phyloP scores from a whole-genome alignment of 805 yeast genomes.

The Metschnikowia hibisci region DNA sequence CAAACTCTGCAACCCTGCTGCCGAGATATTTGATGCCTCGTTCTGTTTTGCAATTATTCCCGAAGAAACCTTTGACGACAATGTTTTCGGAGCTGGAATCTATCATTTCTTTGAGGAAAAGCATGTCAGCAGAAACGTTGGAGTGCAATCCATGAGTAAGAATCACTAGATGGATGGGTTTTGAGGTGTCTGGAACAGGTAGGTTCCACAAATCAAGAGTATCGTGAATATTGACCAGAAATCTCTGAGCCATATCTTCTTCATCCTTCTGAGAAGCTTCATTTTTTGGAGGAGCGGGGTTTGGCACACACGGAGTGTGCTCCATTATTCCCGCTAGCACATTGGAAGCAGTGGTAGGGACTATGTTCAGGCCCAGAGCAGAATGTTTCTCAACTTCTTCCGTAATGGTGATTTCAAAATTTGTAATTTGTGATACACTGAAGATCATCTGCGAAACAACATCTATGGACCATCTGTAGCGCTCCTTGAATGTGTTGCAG shows the following conservation, averaged over 20 bases:
- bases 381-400: constrained; percentile 17
- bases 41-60: constrained; percentile 84
- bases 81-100: constrained; percentile 62
- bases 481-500: constrained; percentile 55
- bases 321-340: constrained; percentile 11
- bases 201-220: constrained; percentile 73
- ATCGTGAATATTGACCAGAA: constrained; percentile 51
- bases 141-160: constrained; percentile 92
- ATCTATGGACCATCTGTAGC: constrained; percentile 75
- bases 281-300: constrained; percentile 15
- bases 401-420: constrained; percentile 56
- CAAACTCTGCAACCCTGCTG: constrained; percentile 68
- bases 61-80: constrained; percentile 77
- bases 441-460: constrained; percentile 77
- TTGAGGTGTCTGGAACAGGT: constrained; percentile 45
- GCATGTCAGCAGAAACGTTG: constrained; percentile 85
- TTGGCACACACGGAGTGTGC: constrained; percentile 19
- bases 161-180: constrained; percentile 78
- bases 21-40: constrained; percentile 85
- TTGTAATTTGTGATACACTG: constrained; percentile 61
- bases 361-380: neutral
- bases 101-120: constrained; percentile 76
- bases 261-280: neutral
- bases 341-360: neutral
- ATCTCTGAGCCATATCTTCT: constrained; percentile 11